Conservation (phyloP, 179 eudicot species). For the Nepenthes alata region DNA sequence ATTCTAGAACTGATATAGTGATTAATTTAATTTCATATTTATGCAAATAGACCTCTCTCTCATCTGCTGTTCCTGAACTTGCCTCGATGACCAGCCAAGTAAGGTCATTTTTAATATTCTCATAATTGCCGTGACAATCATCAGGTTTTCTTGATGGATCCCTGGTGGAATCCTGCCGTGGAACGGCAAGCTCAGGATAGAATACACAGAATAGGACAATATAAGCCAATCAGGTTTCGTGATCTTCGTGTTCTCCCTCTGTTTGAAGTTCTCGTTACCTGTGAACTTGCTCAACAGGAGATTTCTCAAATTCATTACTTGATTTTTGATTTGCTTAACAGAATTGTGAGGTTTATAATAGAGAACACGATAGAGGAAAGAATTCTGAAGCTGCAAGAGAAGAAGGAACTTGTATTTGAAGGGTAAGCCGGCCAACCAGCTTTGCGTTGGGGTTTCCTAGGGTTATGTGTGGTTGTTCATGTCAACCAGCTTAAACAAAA, state of each 20-base stretch:
- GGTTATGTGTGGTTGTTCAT: not conserved
- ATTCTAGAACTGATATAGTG: not conserved
- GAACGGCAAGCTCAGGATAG: constrained; percentile 96
- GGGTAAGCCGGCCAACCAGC: constrained; percentile 48
- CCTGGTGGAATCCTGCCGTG: constrained; percentile 98
- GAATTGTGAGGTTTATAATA: constrained; percentile 82
- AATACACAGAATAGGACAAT: constrained; percentile 89
- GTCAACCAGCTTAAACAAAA: not conserved
- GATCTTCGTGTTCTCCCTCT: not conserved
- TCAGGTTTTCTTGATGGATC: constrained; percentile 97
- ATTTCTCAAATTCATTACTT: not conserved
- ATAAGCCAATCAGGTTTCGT: constrained; percentile 73
- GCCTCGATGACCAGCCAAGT: not conserved
- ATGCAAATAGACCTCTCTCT: no score
- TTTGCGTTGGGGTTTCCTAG: not conserved
- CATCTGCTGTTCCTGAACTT: no score
- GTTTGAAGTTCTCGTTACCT: not conserved
- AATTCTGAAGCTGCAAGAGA: constrained; percentile 80
- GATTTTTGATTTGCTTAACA: constrained; percentile 3
- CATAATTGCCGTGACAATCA: not conserved
- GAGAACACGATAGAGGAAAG: constrained; percentile 85
- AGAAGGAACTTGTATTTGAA: constrained; percentile 85
- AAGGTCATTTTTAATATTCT: not conserved
- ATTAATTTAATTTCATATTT: no score
- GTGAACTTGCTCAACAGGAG: not conserved